Evolutionary conservation across 169 alveolate species (phyloP), one percentile per base, ranked within the genome.

Genomic region (Ichthyophthirius multifiliis): DNA sequence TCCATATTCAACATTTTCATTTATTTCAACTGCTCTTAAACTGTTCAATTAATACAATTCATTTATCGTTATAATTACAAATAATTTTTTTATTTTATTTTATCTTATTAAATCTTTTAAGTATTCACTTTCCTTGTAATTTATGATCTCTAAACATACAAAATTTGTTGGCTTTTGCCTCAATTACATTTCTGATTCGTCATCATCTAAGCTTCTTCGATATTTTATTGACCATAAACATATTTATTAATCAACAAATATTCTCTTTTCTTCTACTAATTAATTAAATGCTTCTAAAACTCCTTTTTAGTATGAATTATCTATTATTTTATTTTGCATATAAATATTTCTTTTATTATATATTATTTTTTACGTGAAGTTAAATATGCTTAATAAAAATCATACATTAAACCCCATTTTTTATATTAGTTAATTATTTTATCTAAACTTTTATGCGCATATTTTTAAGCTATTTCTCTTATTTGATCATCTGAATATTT

Each of bases 351-450:
- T 13, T 41, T 9, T 9, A 41, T 41, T 41, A 41, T 41, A 9
- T 41, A 41, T n/a, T n/a, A n/a, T n/a, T n/a, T n/a, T n/a, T 27
- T 55, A 55, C 71, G 71, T 13, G 23, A 27, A 3, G 71, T 55
- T 1, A 39, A 27, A 23, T 55, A 55, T 13, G 71, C 71, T 5
- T 55, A 18, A 27, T 34, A 55, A 27, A 20, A 55, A 55, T 55
- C 71, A 55, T 34, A 27, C 71, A 55, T 55, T 55, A 55, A 55
- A 20, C 71, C 71, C 71, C 71, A 55, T 2, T 39, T 18, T 27
- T 34, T 27, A 34, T 27, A 27, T 27, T 55, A 27, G 23, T 15
- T 27, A 10, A 55, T 16, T 27, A 55, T 55, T 27, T 55, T 55
- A 27, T 55, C 31, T 27, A 55, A 27, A 9, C 39, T 55, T 3